phyloP scores from a whole-genome alignment of 2,329 filamentous ascomycete genomes.

The Eutypa lata region DNA sequence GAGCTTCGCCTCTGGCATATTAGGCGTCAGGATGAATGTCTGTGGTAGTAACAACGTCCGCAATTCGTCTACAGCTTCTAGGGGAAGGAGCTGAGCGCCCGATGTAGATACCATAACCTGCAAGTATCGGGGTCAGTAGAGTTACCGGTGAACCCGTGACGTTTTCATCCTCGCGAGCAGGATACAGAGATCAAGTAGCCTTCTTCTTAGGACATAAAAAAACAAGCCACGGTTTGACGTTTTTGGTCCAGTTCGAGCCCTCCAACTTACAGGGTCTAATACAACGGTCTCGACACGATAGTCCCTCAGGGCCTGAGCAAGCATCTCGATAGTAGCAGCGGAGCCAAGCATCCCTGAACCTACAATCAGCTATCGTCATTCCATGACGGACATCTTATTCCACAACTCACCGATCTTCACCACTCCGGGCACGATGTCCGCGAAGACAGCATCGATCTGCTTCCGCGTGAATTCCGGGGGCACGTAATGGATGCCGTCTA shows the following conservation, averaged over 20 bases:
- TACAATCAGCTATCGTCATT: neutral
- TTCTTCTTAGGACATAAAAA: no score
- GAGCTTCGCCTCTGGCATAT: slow-evolving; percentile 70
- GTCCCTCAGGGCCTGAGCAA: slow-evolving; percentile 60
- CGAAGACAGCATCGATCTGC: slow-evolving; percentile 81
- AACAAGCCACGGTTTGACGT: neutral
- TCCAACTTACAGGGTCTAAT: slow-evolving; percentile 65
- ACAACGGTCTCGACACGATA: slow-evolving; percentile 60
- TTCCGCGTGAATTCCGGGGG: slow-evolving; percentile 76
- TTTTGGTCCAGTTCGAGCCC: neutral
- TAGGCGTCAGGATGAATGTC: slow-evolving; percentile 71
- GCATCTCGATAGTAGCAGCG: slow-evolving; percentile 63
- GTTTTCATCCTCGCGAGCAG: neutral
- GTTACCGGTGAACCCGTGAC: neutral
- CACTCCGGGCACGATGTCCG: slow-evolving; percentile 83
- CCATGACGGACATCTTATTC: neutral
- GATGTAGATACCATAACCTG: slow-evolving; percentile 91
- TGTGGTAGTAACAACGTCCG: slow-evolving; percentile 58
- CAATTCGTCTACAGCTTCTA: slow-evolving; percentile 60
- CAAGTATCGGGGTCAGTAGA: neutral
- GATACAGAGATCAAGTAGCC: no score
- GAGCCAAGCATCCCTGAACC: slow-evolving; percentile 76
- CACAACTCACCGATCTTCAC: slow-evolving; percentile 75
- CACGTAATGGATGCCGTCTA: slow-evolving; percentile 75
- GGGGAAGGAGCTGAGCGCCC: slow-evolving; percentile 66